Evolutionary conservation across 2,329 filamentous ascomycete species (phyloP).

Genomic region (Escovopsis sp.): DNA sequence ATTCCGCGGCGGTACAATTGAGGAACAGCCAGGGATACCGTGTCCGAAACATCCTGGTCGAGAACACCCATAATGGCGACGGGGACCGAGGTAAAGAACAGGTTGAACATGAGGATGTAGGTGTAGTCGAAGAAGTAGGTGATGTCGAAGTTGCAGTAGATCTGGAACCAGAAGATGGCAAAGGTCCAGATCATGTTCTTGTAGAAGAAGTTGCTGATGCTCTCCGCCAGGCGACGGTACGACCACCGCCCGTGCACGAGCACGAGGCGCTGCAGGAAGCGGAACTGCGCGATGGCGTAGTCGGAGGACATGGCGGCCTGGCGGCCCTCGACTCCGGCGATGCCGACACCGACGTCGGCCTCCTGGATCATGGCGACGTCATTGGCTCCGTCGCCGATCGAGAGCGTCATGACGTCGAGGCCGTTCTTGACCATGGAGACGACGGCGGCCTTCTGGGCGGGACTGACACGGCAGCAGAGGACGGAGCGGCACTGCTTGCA

Average conservation of each 20-base stretch:
- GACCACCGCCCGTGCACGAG: slow-evolving; percentile 91
- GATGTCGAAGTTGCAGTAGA: slow-evolving; percentile 90
- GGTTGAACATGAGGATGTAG: slow-evolving; percentile 91
- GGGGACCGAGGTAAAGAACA: slow-evolving; percentile 90
- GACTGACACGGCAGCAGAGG: slow-evolving; percentile 92
- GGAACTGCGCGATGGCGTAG: slow-evolving; percentile 89
- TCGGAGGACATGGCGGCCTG: slow-evolving; percentile 94
- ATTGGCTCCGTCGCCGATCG: slow-evolving; percentile 86
- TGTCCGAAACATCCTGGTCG: slow-evolving; percentile 92
- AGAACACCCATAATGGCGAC: slow-evolving; percentile 93
- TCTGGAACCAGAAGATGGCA: slow-evolving; percentile 92
- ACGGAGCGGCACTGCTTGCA: slow-evolving; percentile 97
- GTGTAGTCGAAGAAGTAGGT: slow-evolving; percentile 96
- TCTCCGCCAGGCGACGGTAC: slow-evolving; percentile 85
- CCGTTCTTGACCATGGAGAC: slow-evolving; percentile 91
- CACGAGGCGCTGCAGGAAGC: slow-evolving; percentile 70
- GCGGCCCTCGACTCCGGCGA: slow-evolving; percentile 81
- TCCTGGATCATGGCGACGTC: slow-evolving; percentile 98
- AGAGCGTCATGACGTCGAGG: slow-evolving; percentile 88
- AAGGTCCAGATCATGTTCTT: slow-evolving; percentile 99
- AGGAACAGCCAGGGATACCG: slow-evolving; percentile 83
- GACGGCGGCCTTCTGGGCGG: slow-evolving; percentile 93
- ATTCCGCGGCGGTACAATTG: slow-evolving; percentile 93
- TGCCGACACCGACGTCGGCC: slow-evolving; percentile 90
- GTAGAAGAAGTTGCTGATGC: slow-evolving; percentile 98